Percentiles rank a stretch among this genome's conserved stretches.
Evolutionary conservation across 768 basidiomycete species (phyloP).

Genomic region (Calocybe gangraenosa): DNA sequence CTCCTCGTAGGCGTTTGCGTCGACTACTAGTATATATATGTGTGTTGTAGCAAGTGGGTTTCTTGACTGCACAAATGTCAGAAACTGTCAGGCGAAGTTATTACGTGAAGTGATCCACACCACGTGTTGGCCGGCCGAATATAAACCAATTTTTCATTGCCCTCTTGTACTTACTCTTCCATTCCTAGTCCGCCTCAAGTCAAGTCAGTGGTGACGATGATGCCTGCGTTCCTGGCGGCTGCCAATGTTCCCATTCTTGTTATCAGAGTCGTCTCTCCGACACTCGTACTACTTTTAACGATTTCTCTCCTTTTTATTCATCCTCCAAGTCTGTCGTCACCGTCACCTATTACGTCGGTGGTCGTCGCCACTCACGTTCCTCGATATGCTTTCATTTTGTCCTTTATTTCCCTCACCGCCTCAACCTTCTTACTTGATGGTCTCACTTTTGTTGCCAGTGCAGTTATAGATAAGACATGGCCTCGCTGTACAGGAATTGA

Average conservation of each 20-base stretch:
- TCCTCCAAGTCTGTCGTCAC: conserved; percentile 35
- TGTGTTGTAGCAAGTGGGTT: too few relatives aligned
- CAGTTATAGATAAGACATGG: conserved; percentile 67
- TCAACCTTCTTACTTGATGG: conserved; percentile 78
- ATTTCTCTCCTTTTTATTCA: conserved; percentile 55
- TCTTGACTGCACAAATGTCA: too few relatives aligned
- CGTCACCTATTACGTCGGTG: conserved; percentile 72
- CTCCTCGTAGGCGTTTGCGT: too few relatives aligned
- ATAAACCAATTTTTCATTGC: conserved; percentile 14
- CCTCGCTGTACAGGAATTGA: conserved; percentile 59
- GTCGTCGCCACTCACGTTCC: conserved; percentile 71
- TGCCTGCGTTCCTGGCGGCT: conserved; percentile 18
- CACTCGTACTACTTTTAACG: conserved; percentile 56
- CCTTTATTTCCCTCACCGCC: conserved; percentile 64
- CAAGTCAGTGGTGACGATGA: conserved; percentile 27
- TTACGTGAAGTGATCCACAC: conserved; percentile 15
- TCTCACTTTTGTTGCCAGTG: conserved; percentile 59
- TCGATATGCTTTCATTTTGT: conserved; percentile 71
- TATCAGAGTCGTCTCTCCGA: conserved; percentile 65
- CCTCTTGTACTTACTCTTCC: conserved; percentile 6
- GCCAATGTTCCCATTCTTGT: conserved; percentile 40
- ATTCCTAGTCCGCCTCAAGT: conserved; percentile 16
- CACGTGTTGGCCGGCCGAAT: conserved; percentile 21
- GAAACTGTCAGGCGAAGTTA: conserved; percentile 6
- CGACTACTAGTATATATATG: too few relatives aligned